Percentiles rank a stretch among this genome's conserved stretches.
These are phyloP conservation scores for Salvia sclarea DNA, from an alignment of 305 asterid genomes.

Conservation along the genomic window DNA sequence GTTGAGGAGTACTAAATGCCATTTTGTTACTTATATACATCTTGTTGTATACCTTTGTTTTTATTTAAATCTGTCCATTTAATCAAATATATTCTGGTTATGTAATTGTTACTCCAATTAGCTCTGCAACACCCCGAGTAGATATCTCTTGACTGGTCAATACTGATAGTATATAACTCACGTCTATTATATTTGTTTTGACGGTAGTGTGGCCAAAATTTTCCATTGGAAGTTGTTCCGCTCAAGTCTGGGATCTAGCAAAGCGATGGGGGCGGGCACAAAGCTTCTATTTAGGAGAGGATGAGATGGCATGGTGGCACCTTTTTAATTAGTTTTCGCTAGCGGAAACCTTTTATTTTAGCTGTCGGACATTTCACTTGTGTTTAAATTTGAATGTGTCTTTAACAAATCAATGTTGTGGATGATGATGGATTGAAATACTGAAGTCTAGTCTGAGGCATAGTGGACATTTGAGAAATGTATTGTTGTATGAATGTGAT, in stretches of 20 bases:
- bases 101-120: not conserved
- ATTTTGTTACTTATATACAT: not conserved
- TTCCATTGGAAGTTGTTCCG: constrained; percentile 39
- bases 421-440: constrained; percentile 47
- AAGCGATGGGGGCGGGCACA: constrained; percentile 22
- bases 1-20: not conserved
- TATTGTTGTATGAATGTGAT: constrained; percentile 44
- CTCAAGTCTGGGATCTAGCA: constrained; percentile 44
- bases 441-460: constrained; percentile 52
- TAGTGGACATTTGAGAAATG: constrained; percentile 41
- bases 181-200: constrained; percentile 35
- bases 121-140: not conserved
- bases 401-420: constrained; percentile 40
- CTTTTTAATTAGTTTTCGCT: constrained; percentile 39
- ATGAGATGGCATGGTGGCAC: constrained; percentile 43
- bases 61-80: not conserved
- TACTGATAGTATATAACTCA: not conserved
- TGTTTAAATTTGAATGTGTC: constrained; percentile 44
- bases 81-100: not conserved
- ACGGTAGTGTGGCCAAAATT: constrained; percentile 42
- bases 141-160: not conserved
- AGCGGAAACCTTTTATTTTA: constrained; percentile 41
- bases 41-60: too few relatives aligned
- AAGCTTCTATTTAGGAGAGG: constrained; percentile 40
- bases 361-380: constrained; percentile 38